Evolutionary conservation across 257 asterid species (phyloP).

Genomic region (Plantago major): DNA sequence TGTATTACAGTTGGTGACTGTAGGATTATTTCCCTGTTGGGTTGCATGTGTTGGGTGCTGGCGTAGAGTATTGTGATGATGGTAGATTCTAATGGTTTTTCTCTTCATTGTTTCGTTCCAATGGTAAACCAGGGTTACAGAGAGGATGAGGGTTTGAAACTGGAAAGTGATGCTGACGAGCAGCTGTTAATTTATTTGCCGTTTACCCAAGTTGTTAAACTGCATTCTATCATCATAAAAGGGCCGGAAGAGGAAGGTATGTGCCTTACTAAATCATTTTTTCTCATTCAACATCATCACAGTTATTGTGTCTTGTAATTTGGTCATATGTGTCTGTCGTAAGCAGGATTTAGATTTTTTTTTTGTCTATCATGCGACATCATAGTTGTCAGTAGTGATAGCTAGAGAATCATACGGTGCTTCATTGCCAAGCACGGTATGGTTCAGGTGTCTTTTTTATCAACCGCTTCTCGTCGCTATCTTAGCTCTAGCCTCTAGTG

Average conservation of each 20-base stretch:
- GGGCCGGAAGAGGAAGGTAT: slow-evolving; percentile 96
- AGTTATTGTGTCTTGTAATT: background rate
- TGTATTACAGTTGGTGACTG: background rate
- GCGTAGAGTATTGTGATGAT: slow-evolving; percentile 3
- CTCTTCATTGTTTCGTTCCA: slow-evolving; percentile 12
- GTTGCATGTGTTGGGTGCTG: background rate
- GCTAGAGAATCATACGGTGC: too few relatives aligned
- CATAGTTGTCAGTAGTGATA: too few relatives aligned
- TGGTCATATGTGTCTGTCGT: too few relatives aligned
- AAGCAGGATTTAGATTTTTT: too few relatives aligned
- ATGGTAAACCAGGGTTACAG: slow-evolving; percentile 69
- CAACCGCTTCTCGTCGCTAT: too few relatives aligned
- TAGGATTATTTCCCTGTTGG: background rate
- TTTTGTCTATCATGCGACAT: too few relatives aligned
- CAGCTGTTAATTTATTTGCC: slow-evolving; percentile 87
- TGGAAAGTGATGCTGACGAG: slow-evolving; percentile 97
- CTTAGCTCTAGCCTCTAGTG: too few relatives aligned
- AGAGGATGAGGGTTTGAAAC: slow-evolving; percentile 82
- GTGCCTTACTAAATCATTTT: slow-evolving; percentile 6
- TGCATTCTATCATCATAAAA: slow-evolving; percentile 63
- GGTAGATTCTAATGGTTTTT: background rate
- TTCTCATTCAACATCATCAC: background rate
- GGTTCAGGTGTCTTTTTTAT: too few relatives aligned
- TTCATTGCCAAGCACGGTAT: too few relatives aligned
- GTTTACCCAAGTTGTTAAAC: slow-evolving; percentile 76